These are phyloP conservation scores for Diospyros kaki DNA, from an alignment of 148 eudicot species.

Conservation along the genomic window DNA sequence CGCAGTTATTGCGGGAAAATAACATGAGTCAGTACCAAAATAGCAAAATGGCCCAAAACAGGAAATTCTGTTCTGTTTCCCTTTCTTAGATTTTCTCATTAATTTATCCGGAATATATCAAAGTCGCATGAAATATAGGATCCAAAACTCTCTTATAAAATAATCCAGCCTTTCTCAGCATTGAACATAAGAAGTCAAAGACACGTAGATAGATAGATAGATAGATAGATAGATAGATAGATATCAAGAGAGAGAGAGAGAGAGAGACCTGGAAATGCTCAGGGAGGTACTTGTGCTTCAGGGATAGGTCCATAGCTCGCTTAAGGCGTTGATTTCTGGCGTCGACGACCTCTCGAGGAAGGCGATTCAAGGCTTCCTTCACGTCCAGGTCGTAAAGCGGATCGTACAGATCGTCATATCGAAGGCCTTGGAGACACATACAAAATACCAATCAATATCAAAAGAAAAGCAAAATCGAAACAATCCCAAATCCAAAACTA, in stretches of 20 bases:
- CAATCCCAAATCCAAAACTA: neutral
- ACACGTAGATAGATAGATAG: neutral
- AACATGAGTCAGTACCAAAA: no score
- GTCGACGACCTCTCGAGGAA: slow-evolving; percentile 82
- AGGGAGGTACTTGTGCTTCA: slow-evolving; percentile 87
- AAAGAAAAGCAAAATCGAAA: neutral
- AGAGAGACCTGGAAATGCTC: slow-evolving; percentile 66
- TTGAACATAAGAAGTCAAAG: no score
- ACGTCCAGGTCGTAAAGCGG: slow-evolving; percentile 73
- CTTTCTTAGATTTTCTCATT: no score
- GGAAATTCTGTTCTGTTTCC: no score
- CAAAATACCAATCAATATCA: neutral
- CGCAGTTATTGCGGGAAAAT: no score
- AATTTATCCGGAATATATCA: no score
- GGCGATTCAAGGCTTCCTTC: slow-evolving; percentile 75
- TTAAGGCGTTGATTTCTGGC: slow-evolving; percentile 90
- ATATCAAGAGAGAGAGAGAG: neutral
- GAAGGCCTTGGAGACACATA: slow-evolving; percentile 40
- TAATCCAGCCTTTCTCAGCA: no score
- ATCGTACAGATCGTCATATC: slow-evolving; percentile 81
- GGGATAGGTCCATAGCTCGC: slow-evolving; percentile 90
- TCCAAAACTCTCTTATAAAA: no score
- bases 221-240: neutral
- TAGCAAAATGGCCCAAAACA: no score
- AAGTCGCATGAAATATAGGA: no score